Percentiles rank a stretch among this genome's conserved stretches.
Conservation (phyloP, 148 eudicot species). For the Rhododendron molle region DNA sequence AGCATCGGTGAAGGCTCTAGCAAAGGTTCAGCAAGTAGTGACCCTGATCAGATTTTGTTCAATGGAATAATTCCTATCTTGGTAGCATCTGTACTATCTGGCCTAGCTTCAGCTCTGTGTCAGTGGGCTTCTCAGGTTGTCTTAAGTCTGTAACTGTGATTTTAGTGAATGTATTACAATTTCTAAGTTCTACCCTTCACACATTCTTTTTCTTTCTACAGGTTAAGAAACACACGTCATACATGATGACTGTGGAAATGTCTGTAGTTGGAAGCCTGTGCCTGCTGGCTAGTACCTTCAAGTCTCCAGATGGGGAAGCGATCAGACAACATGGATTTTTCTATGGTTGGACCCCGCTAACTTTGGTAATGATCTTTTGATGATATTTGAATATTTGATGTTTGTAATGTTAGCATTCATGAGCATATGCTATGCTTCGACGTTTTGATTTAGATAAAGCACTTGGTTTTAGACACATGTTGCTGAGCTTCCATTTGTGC, state of each 20-base stretch:
- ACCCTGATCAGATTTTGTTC: conserved; percentile 70
- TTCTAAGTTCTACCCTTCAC: not conserved
- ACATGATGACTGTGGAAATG: conserved; percentile 98
- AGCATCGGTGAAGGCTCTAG: conserved; percentile 94
- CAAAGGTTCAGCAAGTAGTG: conserved; percentile 55
- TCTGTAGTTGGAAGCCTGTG: conserved; percentile 84
- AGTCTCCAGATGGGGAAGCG: conserved; percentile 87
- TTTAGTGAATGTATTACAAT: not conserved
- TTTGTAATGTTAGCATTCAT: not conserved
- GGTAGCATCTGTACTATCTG: conserved; percentile 91
- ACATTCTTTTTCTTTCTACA: conserved; percentile 11
- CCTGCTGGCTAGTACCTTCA: conserved; percentile 75
- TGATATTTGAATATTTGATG: conserved; percentile 5
- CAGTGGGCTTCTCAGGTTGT: conserved; percentile 99
- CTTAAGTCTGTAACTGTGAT: conserved; percentile 11
- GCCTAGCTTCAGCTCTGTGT: conserved; percentile 92
- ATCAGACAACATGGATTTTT: conserved; percentile 78
- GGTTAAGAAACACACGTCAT: conserved; percentile 91
- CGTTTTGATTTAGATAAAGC: not conserved
- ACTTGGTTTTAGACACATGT: not conserved
- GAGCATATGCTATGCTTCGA: not conserved
- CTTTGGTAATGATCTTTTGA: conserved; percentile 49
- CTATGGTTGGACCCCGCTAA: conserved; percentile 76
- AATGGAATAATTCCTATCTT: conserved; percentile 85
- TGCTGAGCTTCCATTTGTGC: not conserved